These are phyloP conservation scores for Coleophoma cylindrospora DNA, from an alignment of 2,329 filamentous ascomycete genomes.

Conservation along the genomic window DNA sequence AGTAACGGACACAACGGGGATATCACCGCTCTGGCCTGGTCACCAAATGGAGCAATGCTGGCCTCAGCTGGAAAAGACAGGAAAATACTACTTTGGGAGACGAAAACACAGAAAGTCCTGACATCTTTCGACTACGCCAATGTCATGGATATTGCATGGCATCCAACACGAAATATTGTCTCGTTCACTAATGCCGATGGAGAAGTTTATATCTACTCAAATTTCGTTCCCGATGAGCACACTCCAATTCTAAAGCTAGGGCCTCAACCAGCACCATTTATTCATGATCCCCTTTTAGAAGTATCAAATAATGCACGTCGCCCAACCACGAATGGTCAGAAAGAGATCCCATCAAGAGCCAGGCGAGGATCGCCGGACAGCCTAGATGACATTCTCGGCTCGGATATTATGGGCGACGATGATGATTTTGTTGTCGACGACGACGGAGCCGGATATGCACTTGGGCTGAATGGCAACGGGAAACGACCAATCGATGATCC, in stretches of 20 bases:
- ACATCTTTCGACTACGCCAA: conserved; percentile 75
- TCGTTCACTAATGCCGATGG: conserved; percentile 92
- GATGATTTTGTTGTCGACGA: conserved; percentile 90
- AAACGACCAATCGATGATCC: conserved; percentile 47
- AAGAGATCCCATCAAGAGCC: conserved; percentile 41
- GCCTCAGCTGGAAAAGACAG: conserved; percentile 64
- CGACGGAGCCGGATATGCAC: conserved; percentile 84
- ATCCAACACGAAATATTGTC: conserved; percentile 80
- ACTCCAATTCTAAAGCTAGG: conserved; percentile 49
- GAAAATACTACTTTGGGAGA: conserved; percentile 80
- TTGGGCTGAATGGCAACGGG: conserved; percentile 54
- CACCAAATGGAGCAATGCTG: conserved; percentile 86
- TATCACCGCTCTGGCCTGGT: conserved; percentile 87
- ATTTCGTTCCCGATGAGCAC: conserved; percentile 58
- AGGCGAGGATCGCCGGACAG: conserved; percentile 67
- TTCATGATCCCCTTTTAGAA: conserved; percentile 72
- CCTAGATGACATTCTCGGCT: conserved; percentile 75
- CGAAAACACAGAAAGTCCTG: conserved; percentile 77
- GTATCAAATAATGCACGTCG: conserved; percentile 60
- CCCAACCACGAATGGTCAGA: conserved; percentile 47
- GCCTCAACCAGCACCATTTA: conserved; percentile 75
- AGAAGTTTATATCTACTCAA: conserved; percentile 84
- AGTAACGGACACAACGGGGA: conserved; percentile 74
- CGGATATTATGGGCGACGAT: conserved; percentile 44
- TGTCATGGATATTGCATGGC: conserved; percentile 85